Base-by-base conservation (phyloP, 2,329 filamentous ascomycete species). In the Neonectria sp. region DNA sequence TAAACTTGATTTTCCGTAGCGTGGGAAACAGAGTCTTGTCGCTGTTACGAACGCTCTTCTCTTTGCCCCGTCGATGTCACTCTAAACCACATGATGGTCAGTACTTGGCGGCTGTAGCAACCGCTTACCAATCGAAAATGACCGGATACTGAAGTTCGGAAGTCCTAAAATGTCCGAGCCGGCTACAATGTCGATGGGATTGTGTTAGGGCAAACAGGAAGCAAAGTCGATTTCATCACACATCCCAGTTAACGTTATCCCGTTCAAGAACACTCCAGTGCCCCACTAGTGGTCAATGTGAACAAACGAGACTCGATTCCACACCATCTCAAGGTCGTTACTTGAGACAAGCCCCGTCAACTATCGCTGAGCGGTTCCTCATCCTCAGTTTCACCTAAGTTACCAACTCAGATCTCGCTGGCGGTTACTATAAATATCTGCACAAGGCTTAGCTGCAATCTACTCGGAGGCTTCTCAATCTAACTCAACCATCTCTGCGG, bases 381-480 rank as follows among this genome's bases (percentile, higher is more conserved):
- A 9, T 12, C 40, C n/a, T 45, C n/a, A n/a, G 40, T 45, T 45
- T 45, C 40, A 11, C n/a, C 40, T 4, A 45, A 21, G 40, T 45
- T 24, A 12, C 7, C n/a, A 24, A 12, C n/a, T 45, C 40, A n/a
- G 3, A 45, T 45, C n/a, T 24, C n/a, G 8, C 40, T 24, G 8
- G 40, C 9, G n/a, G n/a, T 12, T n/a, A 11, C n/a, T 45, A 12
- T 24, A 45, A 45, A 12, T 24, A 45, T 24, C 40, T 11, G n/a
- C 9, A 45, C n/a, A 24, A 24, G n/a, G 51, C n/a, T 35, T 37
- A 33, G 31, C 17, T 29, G 17, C 27, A 31, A 51, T 45, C 17
- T 15, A 31, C 60, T 55, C 43, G 52, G 27, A 21, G 35, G 40
- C 49, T 61, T 63, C 25, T 29, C 9, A 49, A 33, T 51, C 37